phyloP scores from a whole-genome alignment of 805 yeast species.

The Zygoascus biomembranicola region DNA sequence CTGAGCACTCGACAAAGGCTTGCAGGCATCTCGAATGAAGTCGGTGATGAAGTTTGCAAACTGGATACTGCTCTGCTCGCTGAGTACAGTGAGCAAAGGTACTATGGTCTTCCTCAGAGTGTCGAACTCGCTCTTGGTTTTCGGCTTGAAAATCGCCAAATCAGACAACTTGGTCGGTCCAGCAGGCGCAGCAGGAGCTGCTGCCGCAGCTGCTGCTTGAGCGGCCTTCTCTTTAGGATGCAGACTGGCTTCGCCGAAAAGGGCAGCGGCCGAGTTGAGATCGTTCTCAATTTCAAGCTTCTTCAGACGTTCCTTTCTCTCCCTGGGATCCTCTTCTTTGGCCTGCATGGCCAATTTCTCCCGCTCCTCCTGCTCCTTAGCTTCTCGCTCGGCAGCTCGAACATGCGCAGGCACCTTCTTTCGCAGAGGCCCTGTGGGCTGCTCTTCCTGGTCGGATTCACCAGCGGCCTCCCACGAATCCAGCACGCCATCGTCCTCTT shows the following conservation, averaged over 20 bases:
- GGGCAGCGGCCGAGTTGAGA: constrained; percentile 84
- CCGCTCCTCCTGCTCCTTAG: constrained; percentile 40
- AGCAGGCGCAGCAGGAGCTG: constrained; percentile 33
- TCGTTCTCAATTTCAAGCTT: constrained; percentile 81
- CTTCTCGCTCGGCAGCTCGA: constrained; percentile 31
- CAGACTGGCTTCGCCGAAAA: constrained; percentile 58
- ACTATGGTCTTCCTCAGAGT: constrained; percentile 66
- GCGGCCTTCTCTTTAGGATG: constrained; percentile 41
- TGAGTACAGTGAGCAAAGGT: constrained; percentile 50
- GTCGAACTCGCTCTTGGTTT: constrained; percentile 69
- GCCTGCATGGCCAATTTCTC: constrained; percentile 37
- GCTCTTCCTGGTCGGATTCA: constrained; percentile 60
- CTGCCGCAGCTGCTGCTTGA: constrained; percentile 22
- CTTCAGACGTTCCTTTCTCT: constrained; percentile 66
- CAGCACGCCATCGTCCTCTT: constrained; percentile 64
- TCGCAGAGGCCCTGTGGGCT: constrained; percentile 33
- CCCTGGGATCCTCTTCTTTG: constrained; percentile 53
- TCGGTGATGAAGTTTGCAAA: constrained; percentile 78
- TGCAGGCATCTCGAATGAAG: constrained; percentile 73
- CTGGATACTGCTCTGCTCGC: constrained; percentile 53
- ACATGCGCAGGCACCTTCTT: constrained; percentile 39
- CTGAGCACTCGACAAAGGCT: constrained; percentile 74
- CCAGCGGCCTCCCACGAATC: constrained; percentile 78
- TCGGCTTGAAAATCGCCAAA: constrained; percentile 68
- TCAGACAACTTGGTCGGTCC: constrained; percentile 31